These are phyloP conservation scores for Lentinus tigrinus DNA, from an alignment of 768 basidiomycete species.

Conservation along the genomic window DNA sequence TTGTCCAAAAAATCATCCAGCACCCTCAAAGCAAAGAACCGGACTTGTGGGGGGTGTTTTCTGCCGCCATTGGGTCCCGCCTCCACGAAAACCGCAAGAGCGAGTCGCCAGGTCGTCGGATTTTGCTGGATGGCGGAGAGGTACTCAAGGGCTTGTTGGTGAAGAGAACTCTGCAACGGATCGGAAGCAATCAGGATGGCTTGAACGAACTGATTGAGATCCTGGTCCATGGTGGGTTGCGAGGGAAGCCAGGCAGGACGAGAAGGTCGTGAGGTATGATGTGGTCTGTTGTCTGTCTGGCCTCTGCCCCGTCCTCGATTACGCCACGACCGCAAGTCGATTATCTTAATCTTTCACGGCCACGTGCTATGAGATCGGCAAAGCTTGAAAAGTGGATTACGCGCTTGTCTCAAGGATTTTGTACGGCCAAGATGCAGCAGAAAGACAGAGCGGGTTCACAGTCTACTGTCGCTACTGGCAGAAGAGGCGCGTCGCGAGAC, in stretches of 20 bases:
- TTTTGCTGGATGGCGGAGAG: slow-evolving; percentile 76
- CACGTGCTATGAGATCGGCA: slow-evolving; percentile 20
- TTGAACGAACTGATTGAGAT: slow-evolving; percentile 74
- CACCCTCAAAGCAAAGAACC: slow-evolving; percentile 80
- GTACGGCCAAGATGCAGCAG: too few species aligned
- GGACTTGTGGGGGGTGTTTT: slow-evolving; percentile 68
- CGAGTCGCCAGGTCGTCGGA: slow-evolving; percentile 77
- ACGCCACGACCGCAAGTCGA: slow-evolving; percentile 17
- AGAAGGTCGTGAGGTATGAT: not conserved
- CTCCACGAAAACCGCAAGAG: slow-evolving; percentile 72
- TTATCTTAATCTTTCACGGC: slow-evolving; percentile 24
- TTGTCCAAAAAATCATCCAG: slow-evolving; percentile 82
- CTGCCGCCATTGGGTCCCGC: slow-evolving; percentile 56
- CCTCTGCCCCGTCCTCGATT: not conserved
- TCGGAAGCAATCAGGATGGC: slow-evolving; percentile 89
- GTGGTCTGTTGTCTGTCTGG: not conserved
- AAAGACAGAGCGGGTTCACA: too few species aligned
- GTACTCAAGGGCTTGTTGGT: slow-evolving; percentile 86
- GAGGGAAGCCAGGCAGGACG: slow-evolving; percentile 20
- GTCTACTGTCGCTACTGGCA: too few species aligned
- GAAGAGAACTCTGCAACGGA: slow-evolving; percentile 65
- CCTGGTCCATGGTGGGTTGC: slow-evolving; percentile 57
- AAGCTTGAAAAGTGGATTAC: not conserved
- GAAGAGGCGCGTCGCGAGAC: too few species aligned
- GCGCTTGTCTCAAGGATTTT: too few species aligned